Evolutionary conservation across 1,139 yeast species (phyloP), one percentile per base, ranked within the genome.

Genomic region (Blastobotrys petasosporus): DNA sequence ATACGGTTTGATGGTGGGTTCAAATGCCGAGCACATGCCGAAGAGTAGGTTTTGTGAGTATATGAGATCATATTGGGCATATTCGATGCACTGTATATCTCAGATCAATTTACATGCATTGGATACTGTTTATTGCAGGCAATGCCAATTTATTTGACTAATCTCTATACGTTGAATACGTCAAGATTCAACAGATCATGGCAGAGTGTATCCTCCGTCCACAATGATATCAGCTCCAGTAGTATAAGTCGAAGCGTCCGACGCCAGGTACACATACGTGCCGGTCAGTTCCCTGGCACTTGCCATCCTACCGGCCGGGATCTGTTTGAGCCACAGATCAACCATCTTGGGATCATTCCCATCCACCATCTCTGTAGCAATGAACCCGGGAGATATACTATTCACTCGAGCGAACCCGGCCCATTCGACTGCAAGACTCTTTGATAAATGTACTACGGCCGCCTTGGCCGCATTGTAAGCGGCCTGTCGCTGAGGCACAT

Each of bases 381-480:
- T 81, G 69, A 85, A 85, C 42, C 94, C 94, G 28, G 94, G 94
- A 33, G 86, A 79, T 45, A 85, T 68, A 36, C 83, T 69, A 68
- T 85, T 85, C 51, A 84, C 87, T 64, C 94, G 76, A 60, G 82
- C 80, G 45, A 82, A 82, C 58, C 79, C 79, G 32, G 92, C 85
- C 94, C 94, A 85, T 66, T 85, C 94, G 42, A 81, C 78, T 12
- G 90, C 94, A 52, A 85, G 71, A 1, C 88, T 76, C 66, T 76
- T 82, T 49, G 80, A 78, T 62, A 83, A 71, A 64, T 83, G 92
- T 51, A 80, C 74, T 42, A 82, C 83, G 45, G 87, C 94, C 23
- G 94, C 92, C 68, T 85, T 85, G 55, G 88, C 80, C 62, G 84
- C 82, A 67, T 83, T 83, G 70, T 85, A 85, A 28, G 86, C 86